Evolutionary conservation across 2,329 filamentous ascomycete genomes (phyloP), one percentile per base, ranked within the genome.

Genomic region (Colletotrichum destructivum): DNA sequence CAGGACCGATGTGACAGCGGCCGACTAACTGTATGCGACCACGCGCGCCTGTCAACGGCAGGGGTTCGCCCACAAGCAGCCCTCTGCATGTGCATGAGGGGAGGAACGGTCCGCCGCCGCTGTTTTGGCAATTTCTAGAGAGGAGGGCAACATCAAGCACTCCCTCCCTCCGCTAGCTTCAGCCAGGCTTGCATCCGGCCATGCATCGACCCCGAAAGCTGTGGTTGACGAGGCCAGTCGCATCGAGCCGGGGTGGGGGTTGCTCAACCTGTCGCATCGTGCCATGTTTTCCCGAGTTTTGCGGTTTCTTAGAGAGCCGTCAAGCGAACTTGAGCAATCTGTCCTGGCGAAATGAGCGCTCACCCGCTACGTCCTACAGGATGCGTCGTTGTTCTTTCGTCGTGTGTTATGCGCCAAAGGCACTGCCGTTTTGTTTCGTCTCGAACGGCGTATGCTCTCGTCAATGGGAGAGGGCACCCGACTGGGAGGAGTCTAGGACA

Each of bases 51-150:
- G 16, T 57, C 60, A 70, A 47, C 18, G 65, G 54, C 69, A 71
- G 60, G 69, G 64, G 59, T 23, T 23, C 54, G n/a, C 31, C 57
- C 54, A 59, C 69, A 64, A 60, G 69, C 59, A 55, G 31, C 60
- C 65, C 46, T 60, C 69, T 69, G 65, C 65, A 71, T 71, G 59
- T 64, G 69, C 69, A 71, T 64, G 59, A 69, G 31, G 31, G 31
- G 31, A 35, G 69, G 65, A 69, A 69, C 65, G 69, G 65, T 55
- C 69, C 66, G 65, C 38, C 59, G 69, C 65, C n/a, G 44, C 16
- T 26, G n/a, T 47, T 54, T 23, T 59, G 67, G 31, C 31, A 35
- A 31, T 3, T 35, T 35, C 31, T 35, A 35, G 31, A 35, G 31
- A 35, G 31, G 31, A 3, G 31, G 21, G 55, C 16, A 47, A 55